Evolutionary conservation across 768 basidiomycete species (phyloP), one percentile per base, ranked within the genome.

Genomic region (Pholiota microspora): DNA sequence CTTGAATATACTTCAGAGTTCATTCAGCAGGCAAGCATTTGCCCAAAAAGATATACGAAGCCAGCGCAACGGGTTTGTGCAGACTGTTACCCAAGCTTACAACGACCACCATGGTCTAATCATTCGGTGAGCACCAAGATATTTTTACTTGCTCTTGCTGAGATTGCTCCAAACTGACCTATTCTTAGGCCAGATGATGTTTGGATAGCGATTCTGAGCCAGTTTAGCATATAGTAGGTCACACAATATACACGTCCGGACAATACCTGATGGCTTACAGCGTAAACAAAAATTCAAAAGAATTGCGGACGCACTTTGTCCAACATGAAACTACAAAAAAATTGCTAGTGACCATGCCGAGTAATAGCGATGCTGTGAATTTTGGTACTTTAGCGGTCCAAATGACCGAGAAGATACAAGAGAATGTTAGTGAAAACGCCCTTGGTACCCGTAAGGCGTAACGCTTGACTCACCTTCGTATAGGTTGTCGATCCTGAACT

Each of bases 141-240:
- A 32, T n/a, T 27, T 47, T 16, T 28, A 9, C 24, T 38, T 8
- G 9, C 25, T 27, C 27, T 32, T 1, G 13, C 29, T n/a, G n/a
- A n/a, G n/a, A n/a, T n/a, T n/a, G n/a, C 27, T 45, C 16, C 34
- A 2, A 36, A 21, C 6, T 7, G 9, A 21, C 24, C 16, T 10
- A 36, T 36, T 32, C 12, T 8, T 44, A 64, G 65, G 7, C 80
- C 79, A 5, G 80, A 81, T 49, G 79, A 81, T 59, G 69, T 81
- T 31, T 81, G 80, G 76, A 62, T 73, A 2, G 71, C 75, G 0
- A 76, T 78, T 40, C 55, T 75, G 5, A 62, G 58, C n/a, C 75
- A 77, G 55, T 70, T 76, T 28, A 71, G 65, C 40, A 68, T 72
- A 55, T 76, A 74, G 67, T 68, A 45, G 13, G 62, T 53, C 21